phyloP scores from a whole-genome alignment of 192 early-diverging fungal genomes.

The Rhizoclosmatium globosum region DNA sequence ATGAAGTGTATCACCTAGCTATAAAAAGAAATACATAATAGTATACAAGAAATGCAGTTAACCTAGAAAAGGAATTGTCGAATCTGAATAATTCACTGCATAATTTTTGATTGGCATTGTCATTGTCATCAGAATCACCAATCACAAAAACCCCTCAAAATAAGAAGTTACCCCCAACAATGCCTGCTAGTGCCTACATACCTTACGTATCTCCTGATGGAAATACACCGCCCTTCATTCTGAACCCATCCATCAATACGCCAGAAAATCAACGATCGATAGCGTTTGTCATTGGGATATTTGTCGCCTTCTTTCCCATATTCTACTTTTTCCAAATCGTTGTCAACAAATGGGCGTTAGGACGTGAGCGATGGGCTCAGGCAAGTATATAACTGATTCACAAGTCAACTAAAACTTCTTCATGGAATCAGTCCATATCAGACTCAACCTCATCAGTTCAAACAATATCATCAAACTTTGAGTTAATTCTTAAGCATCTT shows the following conservation, averaged over 20 bases:
- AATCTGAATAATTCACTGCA: too few species aligned
- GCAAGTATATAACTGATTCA: not conserved
- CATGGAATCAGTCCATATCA: not conserved
- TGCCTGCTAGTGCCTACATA: too few species aligned
- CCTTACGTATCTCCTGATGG: constrained; percentile 9
- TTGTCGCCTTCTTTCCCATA: constrained; percentile 29
- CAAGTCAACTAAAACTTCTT: not conserved
- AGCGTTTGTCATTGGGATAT: constrained; percentile 30
- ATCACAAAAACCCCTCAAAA: too few species aligned
- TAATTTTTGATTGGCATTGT: too few species aligned
- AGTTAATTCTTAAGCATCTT: constrained; percentile 23
- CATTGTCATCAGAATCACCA: too few species aligned
- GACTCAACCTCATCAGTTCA: constrained; percentile 14
- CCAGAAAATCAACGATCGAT: constrained; percentile 27
- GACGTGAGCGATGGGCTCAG: constrained; percentile 33
- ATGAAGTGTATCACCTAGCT: too few species aligned
- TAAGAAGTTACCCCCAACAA: too few species aligned
- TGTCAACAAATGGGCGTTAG: constrained; percentile 33
- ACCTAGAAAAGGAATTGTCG: too few species aligned
- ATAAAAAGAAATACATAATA: too few species aligned
- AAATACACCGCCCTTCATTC: constrained; percentile 34
- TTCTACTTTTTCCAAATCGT: constrained; percentile 43
- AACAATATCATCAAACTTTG: constrained; percentile 20
- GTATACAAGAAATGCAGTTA: too few species aligned
- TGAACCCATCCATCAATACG: constrained; percentile 27